phyloP scores from a whole-genome alignment of 495 filamentous ascomycete genomes.

The Xylaria palmicola region DNA sequence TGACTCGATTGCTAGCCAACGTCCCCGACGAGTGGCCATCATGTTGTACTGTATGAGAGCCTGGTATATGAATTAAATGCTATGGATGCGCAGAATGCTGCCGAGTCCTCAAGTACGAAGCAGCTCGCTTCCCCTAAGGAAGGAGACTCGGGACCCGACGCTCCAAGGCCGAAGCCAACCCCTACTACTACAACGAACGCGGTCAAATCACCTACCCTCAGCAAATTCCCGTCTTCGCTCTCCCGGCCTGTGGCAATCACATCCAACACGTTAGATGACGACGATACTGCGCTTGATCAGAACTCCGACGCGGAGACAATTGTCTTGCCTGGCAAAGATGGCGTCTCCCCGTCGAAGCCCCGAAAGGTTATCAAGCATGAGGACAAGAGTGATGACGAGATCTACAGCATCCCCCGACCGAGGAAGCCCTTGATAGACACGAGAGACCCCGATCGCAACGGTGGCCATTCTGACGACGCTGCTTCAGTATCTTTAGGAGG shows the following conservation, averaged over 20 bases:
- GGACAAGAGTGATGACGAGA: constrained; percentile 57
- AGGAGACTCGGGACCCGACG: constrained; percentile 42
- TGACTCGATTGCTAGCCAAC: constrained; percentile 7
- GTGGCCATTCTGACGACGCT: constrained; percentile 31
- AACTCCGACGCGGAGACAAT: constrained; percentile 84
- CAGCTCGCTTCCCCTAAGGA: constrained; percentile 50
- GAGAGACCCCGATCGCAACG: constrained; percentile 31
- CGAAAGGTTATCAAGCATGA: constrained; percentile 71
- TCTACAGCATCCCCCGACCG: constrained; percentile 33
- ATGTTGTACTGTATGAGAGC: constrained; percentile 50
- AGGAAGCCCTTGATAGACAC: constrained; percentile 37
- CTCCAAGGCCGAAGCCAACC: constrained; percentile 28
- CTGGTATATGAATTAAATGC: constrained; percentile 52
- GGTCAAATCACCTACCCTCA: constrained; percentile 16
- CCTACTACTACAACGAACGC: constrained; percentile 22
- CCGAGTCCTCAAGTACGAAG: constrained; percentile 56
- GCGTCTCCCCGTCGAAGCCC: constrained; percentile 64
- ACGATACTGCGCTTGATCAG: constrained; percentile 48
- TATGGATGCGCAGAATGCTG: constrained; percentile 61
- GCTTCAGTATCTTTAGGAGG: constrained; percentile 25
- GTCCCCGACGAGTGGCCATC: constrained; percentile 47
- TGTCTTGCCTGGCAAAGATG: constrained; percentile 71
- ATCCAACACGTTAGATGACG: constrained; percentile 35
- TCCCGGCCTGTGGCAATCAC: constrained; percentile 14
- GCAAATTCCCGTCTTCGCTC: constrained; percentile 13